Evolutionary conservation across 2,329 filamentous ascomycete genomes (phyloP), one percentile per base, ranked within the genome.

Genomic region (Mycosphaerella arachidis): DNA sequence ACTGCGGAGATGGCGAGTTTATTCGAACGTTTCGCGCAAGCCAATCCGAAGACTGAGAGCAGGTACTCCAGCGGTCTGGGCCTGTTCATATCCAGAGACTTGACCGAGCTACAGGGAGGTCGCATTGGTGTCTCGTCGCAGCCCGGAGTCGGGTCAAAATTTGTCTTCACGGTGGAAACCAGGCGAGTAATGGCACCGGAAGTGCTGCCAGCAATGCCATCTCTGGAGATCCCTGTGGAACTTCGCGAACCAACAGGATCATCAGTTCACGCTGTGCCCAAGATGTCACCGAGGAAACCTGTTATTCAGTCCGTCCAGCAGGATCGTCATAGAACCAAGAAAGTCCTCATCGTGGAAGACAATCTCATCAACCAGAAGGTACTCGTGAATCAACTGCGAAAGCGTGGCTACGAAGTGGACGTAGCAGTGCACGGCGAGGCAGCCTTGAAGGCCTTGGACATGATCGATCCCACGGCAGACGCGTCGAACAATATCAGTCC

Each of bases 61-160:
- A 82, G 86, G 62, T 89, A 90, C 64, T 87, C 87, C 18, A 87
- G 84, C 0, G 87, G 87, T 0, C 78, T 90, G 1, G 87, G 87
- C 0, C 77, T 90, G 0, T 90, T 89, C 69, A 89, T 90, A 57
- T 86, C 83, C 43, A 80, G 86, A 16, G 80, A 85, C 37, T 78
- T 90, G 16, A 86, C 85, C 1, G 86, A 89, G 68, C 76, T 89
- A 30, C 86, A 89, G 64, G 85, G 86, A n/a, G 87, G 87, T 1
- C 81, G 85, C 43, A 88, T 90, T 35, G 87, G 86, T 1, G 83
- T 90, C 10, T 76, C 78, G 1, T 87, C 85, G 0, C 71, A 78
- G 48, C 79, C 81, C 59, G 85, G 82, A 8, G 71, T 81, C 8
- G 86, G 86, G 37, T 86, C 84, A 67, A 86, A 81, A 1, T 89